Evolutionary conservation across 371 early-diverging fungal species (phyloP), one percentile per base, ranked within the genome.

Genomic region (Rhizomucor pusillus): DNA sequence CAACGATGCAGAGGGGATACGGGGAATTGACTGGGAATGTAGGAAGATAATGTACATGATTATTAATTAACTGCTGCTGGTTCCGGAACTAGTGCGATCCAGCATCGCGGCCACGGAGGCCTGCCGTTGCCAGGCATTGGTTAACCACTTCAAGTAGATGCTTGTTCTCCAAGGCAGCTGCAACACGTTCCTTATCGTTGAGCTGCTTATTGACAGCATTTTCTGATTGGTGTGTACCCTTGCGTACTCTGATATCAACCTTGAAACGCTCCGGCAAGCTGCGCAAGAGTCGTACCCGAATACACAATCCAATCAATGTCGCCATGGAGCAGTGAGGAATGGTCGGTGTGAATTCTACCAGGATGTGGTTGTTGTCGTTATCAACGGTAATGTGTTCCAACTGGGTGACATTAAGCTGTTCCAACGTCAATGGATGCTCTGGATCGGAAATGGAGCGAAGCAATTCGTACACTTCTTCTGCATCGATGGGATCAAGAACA

Each of bases 241-340:
- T 82, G 52, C 87, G 82, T 39, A 99, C 94, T 20, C 72, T 69
- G 56, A 97, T 92, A 72, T 92, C 92, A 12, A 95, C 88, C 77
- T 93, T 94, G 83, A 93, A 98, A 40, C 93, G 77, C 41, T 85
- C 88, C 7, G 94, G 92, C 54, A 99, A 73, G 52, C 88, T 86
- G 49, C 93, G 81, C 49, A 93, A 62, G 50, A 99, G 69, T 40
- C 95, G 83, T 23, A 96, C 97, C 16, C 97, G 90, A 49, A 99
- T 96, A 68, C 94, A 93, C 19, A 99, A 85, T 0, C 99, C 99
- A 73, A 99, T 99, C 52, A 99, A 70, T 16, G 99, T 98, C 11
- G 99, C 99, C 99, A 99, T 98, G 18, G 96, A 95, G 75, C 99
- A 99, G 73, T 99, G 99, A 41, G 99, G 99, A 63, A 99, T 99